Base-by-base conservation (phyloP, 2,329 filamentous ascomycete genomes). In the Microthyrium microscopicum region DNA sequence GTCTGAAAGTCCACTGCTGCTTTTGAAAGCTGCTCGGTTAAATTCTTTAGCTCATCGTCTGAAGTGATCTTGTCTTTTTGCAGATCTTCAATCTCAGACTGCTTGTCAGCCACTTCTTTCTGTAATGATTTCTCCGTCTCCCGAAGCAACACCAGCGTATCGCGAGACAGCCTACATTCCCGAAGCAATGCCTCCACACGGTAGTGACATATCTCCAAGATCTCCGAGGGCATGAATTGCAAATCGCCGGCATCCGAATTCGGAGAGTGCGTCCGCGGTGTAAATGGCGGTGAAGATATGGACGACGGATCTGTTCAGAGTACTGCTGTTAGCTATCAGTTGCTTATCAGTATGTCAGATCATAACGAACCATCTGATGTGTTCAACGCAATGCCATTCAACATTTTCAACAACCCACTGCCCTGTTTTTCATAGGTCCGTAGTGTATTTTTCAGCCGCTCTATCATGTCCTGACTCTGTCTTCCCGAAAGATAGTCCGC, bases 181-280 rank as follows among this genome's bases (percentile, higher is more conserved):
- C 20, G 27, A 4, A 36, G 15, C 11, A 36, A 22, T 5, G 27
- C 22, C 21, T 36, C 27, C 16, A 29, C 34, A 13, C 34, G 26
- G 11, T 29, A 16, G 17, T 36, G 34, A 22, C 34, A 36, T 9
- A 36, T 12, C 28, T 36, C 20, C 6, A 36, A 18, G 2, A 36
- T 29, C 16, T 36, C 34, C 7, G 34, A 18, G 9, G 34, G 34
- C 7, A 36, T 20, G 7, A 29, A 9, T 9, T 29, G 26, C 9
- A 29, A 29, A 8, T 17, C 26, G 17, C 12, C 8, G 7, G 11
- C 26, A 29, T 29, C 26, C 11, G 12, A 16, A 9, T 15, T 15
- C 8, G 26, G 26, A 29, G 26, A 16, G 7, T 17, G 26, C 17
- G 9, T 7, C 11, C 26, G 13, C 26, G 26, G 12, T 9, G 12